Evolutionary conservation across 345 rosid species (phyloP).

Genomic region (Hypericum perforatum): DNA sequence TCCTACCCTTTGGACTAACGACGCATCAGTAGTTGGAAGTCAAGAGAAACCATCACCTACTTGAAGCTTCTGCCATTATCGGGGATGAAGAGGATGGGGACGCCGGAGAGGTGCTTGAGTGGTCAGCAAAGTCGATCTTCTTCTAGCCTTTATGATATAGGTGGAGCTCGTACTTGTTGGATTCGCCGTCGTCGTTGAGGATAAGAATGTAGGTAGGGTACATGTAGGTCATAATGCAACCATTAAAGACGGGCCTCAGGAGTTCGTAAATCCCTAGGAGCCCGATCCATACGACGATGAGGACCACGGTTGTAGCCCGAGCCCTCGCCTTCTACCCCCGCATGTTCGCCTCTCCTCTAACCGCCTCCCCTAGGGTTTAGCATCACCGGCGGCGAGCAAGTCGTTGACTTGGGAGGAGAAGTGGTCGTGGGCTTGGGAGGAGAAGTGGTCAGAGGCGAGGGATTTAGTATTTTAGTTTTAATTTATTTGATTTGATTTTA

Average conservation of each 20-base stretch:
- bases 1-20: no score
- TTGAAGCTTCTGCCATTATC: slow-evolving; percentile 97
- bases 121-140: slow-evolving; percentile 74
- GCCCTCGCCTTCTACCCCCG: slow-evolving; percentile 40
- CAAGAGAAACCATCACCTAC: slow-evolving; percentile 43
- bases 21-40: no score
- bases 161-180: slow-evolving; percentile 57
- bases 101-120: slow-evolving; percentile 77
- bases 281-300: slow-evolving; percentile 41
- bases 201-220: slow-evolving; percentile 85
- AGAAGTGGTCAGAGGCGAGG: no score
- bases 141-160: slow-evolving; percentile 97
- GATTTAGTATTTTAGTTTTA: no score
- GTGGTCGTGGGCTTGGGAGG: no score
- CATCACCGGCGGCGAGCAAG: no score
- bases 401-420: no score
- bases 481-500: no score
- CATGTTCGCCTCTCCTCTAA: slow-evolving; percentile 12
- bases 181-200: slow-evolving; percentile 22
- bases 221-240: slow-evolving; percentile 93
- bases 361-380: not conserved
- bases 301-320: slow-evolving; percentile 33
- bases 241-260: slow-evolving; percentile 66
- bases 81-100: slow-evolving; percentile 90
- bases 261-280: slow-evolving; percentile 49